Base-by-base conservation (phyloP, 2,329 filamentous ascomycete genomes). In the Colletotrichum sp. region DNA sequence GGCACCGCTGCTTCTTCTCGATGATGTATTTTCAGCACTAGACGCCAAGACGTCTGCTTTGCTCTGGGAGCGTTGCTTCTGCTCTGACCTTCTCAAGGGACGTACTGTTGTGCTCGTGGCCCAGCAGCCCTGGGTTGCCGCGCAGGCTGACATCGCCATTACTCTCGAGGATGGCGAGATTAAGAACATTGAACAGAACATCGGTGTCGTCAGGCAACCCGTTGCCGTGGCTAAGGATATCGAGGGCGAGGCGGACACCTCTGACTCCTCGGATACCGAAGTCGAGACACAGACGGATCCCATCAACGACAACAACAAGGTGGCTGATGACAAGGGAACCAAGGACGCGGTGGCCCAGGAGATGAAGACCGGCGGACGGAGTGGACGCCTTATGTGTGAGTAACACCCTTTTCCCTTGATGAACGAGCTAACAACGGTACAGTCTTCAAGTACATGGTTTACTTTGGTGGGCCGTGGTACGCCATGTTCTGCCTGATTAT, bases 21-120 rank as follows among this genome's bases (percentile, higher is more conserved):
- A 92, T 77, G 91, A 92, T 74, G 86, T 92, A 4, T 91, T 92
- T 77, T 90, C 90, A 1, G 91, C 91, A 0, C 84, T 92, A 1
- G 91, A 92, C 78, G 87, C 90, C 21, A 90, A 91, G 78, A 92
- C 91, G 0, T 88, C 89, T 1, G 88, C 89, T 18, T 84, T 86
- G 4, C 85, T 93, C 3, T 92, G 90, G 88, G 87, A 90, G 73
- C 84, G 88, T 71, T 91, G 89, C 78, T 92, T 93, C 79, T 91
- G 90, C 74, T 85, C 87, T 63, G 89, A 90, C 64, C 79, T 92
- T 30, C 84, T 92, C 12, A 84, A 84, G 24, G 89, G 87, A 10
- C 85, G 90, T 34, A 92, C 91, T 2, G 86, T 88, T 2, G 87
- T 92, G 7, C 83, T 92, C 18, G 90, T 92, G 5, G 91, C 90